These are phyloP conservation scores for Colletotrichum orbiculare DNA, from an alignment of 2,329 filamentous ascomycete species.

Conservation along the genomic window DNA sequence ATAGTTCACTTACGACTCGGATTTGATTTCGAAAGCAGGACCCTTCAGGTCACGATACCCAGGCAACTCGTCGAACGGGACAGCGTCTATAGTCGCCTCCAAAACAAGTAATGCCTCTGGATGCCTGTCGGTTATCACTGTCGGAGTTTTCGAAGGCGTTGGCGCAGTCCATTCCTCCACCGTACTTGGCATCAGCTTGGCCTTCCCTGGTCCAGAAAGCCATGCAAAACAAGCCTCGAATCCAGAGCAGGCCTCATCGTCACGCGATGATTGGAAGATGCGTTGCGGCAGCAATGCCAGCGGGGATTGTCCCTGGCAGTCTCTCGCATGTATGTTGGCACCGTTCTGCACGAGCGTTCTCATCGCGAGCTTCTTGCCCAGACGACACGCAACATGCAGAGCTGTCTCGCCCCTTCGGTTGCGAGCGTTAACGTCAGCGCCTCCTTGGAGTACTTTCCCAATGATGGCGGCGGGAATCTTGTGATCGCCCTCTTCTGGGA, in stretches of 20 bases:
- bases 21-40: too few species aligned
- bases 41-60: too few species aligned
- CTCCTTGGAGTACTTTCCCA: background rate
- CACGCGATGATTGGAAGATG: background rate
- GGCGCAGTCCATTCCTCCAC: background rate
- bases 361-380: constrained; percentile 63
- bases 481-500: background rate
- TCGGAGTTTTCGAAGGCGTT: too few species aligned
- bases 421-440: constrained; percentile 53
- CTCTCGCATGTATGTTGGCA: constrained; percentile 59
- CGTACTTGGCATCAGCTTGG: background rate
- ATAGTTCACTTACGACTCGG: too few species aligned
- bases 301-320: constrained; percentile 39
- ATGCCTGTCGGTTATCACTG: too few species aligned
- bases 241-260: background rate
- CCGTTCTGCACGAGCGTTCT: constrained; percentile 56
- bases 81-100: too few species aligned
- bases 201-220: background rate
- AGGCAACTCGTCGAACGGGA: too few species aligned
- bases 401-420: constrained; percentile 66
- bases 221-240: background rate
- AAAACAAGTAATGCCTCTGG: too few species aligned
- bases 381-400: constrained; percentile 62
- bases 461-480: background rate
- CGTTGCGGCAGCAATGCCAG: background rate